Evolutionary conservation across 495 filamentous ascomycete genomes (phyloP).

Genomic region (Lasiosphaeriaceae sp.): DNA sequence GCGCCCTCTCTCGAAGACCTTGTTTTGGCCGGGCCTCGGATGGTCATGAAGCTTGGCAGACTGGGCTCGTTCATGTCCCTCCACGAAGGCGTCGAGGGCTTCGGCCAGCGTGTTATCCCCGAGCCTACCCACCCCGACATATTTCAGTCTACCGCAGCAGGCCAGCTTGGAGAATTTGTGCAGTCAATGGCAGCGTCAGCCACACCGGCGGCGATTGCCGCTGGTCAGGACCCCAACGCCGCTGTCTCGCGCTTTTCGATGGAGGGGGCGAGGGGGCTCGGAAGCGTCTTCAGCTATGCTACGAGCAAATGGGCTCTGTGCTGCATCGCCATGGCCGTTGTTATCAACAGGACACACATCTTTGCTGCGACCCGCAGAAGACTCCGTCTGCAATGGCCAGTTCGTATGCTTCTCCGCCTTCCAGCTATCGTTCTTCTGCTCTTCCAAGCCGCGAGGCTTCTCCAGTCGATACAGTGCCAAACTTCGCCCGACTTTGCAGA

Average conservation of each 20-base stretch:
- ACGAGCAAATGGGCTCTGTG: conserved; percentile 91
- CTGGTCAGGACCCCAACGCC: conserved; percentile 34
- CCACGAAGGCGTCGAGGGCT: conserved; percentile 60
- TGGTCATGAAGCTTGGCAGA: conserved; percentile 59
- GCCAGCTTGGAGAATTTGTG: conserved; percentile 15
- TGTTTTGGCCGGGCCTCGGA: conserved; percentile 56
- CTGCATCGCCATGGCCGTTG: conserved; percentile 77
- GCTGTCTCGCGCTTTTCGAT: conserved; percentile 45
- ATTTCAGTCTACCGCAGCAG: conserved; percentile 28
- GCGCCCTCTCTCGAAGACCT: conserved; percentile 52
- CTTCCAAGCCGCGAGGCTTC: conserved; percentile 60
- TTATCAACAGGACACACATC: conserved; percentile 88
- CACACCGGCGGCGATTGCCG: conserved; percentile 24
- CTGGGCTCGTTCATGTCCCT: conserved; percentile 56
- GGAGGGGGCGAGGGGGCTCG: conserved; percentile 57
- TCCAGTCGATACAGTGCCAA: conserved; percentile 90
- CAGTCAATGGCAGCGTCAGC: conserved; percentile 25
- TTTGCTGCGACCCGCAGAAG: conserved; percentile 84
- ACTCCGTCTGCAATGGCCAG: conserved; percentile 63
- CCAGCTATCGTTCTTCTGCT: conserved; percentile 72
- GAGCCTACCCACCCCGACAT: conserved; percentile 46
- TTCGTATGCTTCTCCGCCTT: conserved; percentile 69
- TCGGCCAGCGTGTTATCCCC: conserved; percentile 58
- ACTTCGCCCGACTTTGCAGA: conserved; percentile 72
- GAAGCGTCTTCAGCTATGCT: conserved; percentile 84